phyloP scores from a whole-genome alignment of 345 rosid species.

The Psidium guajava region DNA sequence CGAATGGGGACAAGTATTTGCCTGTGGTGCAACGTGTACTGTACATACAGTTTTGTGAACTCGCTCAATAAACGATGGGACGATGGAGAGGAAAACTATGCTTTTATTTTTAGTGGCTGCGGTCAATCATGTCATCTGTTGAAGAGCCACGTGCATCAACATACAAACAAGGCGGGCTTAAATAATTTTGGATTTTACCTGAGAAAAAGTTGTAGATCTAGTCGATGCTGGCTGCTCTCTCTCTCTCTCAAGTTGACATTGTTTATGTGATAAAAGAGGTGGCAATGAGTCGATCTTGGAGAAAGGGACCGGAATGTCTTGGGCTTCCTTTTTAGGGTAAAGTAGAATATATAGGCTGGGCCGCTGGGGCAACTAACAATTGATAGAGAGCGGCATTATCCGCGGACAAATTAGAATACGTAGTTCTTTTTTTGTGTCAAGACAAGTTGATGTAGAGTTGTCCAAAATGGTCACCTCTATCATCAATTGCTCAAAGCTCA shows the following conservation, averaged over 20 bases:
- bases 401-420: not conserved
- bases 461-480: not conserved
- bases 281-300: not conserved
- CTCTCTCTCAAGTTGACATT: not conserved
- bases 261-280: not conserved
- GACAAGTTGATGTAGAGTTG: not conserved
- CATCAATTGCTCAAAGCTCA: not conserved
- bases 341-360: not conserved
- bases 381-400: not conserved
- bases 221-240: not conserved
- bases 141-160: not conserved
- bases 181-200: not conserved
- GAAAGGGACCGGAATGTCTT: too few species aligned
- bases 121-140: not conserved
- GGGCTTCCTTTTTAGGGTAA: too few species aligned
- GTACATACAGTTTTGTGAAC: not conserved
- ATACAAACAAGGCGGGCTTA: not conserved
- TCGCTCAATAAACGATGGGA: not conserved
- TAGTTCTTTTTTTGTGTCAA: not conserved
- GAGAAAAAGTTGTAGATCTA: not conserved
- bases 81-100: not conserved
- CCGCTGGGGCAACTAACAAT: not conserved
- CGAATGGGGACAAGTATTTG: not conserved
- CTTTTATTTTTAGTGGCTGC: not conserved
- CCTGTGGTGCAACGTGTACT: not conserved